Percentiles rank a stretch among this genome's conserved stretches.
Conservation (phyloP, 305 asterid genomes). For the Striga hermonthica region DNA sequence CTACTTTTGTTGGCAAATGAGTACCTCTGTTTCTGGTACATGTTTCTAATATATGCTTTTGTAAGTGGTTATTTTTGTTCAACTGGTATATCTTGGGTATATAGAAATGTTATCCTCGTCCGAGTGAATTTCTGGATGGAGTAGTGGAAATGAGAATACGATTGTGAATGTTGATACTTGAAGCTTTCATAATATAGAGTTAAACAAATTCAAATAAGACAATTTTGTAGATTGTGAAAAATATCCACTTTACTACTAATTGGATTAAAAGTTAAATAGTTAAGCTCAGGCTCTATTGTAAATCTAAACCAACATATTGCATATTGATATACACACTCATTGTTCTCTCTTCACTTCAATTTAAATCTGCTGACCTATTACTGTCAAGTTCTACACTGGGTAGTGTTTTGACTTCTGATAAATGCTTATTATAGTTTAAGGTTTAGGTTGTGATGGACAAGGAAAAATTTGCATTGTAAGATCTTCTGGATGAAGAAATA, state of each 20-base stretch:
- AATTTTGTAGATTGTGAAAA: not conserved
- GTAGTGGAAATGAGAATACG: too few relatives aligned
- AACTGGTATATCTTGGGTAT: too few relatives aligned
- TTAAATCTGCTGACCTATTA: slow-evolving; percentile 15
- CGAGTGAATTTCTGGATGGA: too few relatives aligned
- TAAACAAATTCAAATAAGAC: not conserved
- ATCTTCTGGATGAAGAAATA: slow-evolving; percentile 98
- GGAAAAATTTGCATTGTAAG: slow-evolving; percentile 83
- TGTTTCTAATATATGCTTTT: too few relatives aligned
- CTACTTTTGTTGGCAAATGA: too few relatives aligned
- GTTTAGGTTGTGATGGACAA: slow-evolving; percentile 91
- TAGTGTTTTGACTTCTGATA: not conserved
- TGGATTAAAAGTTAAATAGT: slow-evolving; percentile 17
- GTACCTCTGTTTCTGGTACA: too few relatives aligned
- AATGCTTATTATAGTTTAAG: slow-evolving; percentile 39
- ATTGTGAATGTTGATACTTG: too few relatives aligned
- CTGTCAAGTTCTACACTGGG: slow-evolving; percentile 9
- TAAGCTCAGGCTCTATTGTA: slow-evolving; percentile 18
- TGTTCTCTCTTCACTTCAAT: slow-evolving; percentile 7
- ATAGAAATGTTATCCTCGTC: too few relatives aligned
- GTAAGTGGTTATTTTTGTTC: too few relatives aligned
- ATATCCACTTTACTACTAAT: not conserved
- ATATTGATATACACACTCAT: slow-evolving; percentile 26
- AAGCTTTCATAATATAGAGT: too few relatives aligned
- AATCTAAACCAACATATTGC: slow-evolving; percentile 1